Evolutionary conservation across 768 basidiomycete species (phyloP).

Genomic region (Pluteus cervinus): DNA sequence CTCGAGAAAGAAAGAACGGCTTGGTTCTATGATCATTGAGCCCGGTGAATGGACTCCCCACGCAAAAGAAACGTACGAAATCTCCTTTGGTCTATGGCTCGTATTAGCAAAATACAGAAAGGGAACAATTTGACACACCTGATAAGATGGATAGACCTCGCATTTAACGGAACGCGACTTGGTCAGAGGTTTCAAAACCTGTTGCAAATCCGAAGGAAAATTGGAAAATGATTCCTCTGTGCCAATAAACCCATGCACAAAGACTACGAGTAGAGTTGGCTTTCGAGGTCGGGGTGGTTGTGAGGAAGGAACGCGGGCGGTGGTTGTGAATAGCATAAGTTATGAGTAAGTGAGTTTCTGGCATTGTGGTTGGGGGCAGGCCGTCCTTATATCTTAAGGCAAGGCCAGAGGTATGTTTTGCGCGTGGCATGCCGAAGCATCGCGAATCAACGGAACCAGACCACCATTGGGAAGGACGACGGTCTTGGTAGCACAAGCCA

Average conservation of each 20-base stretch:
- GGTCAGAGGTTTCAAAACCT: constrained; percentile 59
- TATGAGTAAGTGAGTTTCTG: too few relatives aligned
- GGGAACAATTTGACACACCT: constrained; percentile 37
- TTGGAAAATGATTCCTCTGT: constrained; percentile 64
- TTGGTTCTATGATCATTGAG: constrained; percentile 45
- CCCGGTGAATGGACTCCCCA: neutral
- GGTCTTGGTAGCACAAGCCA: too few relatives aligned
- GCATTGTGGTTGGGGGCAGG: too few relatives aligned
- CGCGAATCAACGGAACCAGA: too few relatives aligned
- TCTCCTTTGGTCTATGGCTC: constrained; percentile 76
- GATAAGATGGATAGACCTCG: constrained; percentile 81
- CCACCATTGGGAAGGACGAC: too few relatives aligned
- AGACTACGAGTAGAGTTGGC: constrained; percentile 62
- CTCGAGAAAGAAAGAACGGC: constrained; percentile 81
- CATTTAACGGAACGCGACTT: constrained; percentile 61
- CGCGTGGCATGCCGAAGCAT: too few relatives aligned
- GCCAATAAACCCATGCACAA: constrained; percentile 72
- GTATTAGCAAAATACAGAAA: constrained; percentile 4
- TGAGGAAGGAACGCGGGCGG: too few relatives aligned
- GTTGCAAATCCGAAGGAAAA: constrained; percentile 77
- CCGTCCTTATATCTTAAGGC: too few relatives aligned
- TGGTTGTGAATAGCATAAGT: too few relatives aligned
- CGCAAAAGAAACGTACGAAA: constrained; percentile 45
- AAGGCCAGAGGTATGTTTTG: too few relatives aligned
- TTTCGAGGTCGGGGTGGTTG: constrained; percentile 8